Conservation (phyloP, 1,284 basidiomycete genomes). For the Neotropicomus parvogracilis region DNA sequence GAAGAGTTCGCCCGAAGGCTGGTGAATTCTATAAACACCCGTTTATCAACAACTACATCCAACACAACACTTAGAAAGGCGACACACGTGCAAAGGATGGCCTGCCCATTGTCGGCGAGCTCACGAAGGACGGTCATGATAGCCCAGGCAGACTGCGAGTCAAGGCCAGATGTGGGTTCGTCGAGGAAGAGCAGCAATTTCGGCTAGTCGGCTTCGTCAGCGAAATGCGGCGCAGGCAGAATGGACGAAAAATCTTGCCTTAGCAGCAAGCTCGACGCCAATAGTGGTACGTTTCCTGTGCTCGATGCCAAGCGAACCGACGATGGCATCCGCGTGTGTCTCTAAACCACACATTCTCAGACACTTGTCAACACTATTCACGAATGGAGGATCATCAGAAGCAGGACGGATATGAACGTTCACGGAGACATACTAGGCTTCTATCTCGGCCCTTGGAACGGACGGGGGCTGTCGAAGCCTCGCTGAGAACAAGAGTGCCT, state of each 20-base stretch:
- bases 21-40: slow-evolving; percentile 12
- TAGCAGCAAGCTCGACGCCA: slow-evolving; percentile 76
- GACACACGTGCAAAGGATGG: slow-evolving; percentile 69
- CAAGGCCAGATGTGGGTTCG: slow-evolving; percentile 82
- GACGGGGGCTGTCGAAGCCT: slow-evolving; percentile 71
- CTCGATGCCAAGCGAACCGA: slow-evolving; percentile 75
- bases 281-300: slow-evolving; percentile 78
- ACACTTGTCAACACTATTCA: slow-evolving; percentile 65
- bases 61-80: slow-evolving; percentile 24
- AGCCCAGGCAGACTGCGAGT: slow-evolving; percentile 86
- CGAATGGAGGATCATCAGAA: neutral
- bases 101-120: slow-evolving; percentile 73
- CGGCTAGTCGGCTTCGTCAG: slow-evolving; percentile 40
- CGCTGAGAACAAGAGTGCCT: slow-evolving; percentile 81
- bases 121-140: slow-evolving; percentile 75
- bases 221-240: neutral
- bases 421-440: slow-evolving; percentile 56
- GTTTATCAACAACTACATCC: neutral
- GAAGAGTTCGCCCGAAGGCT: slow-evolving; percentile 68
- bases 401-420: neutral
- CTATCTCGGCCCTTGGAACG: slow-evolving; percentile 69
- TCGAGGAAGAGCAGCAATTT: slow-evolving; percentile 78
- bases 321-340: slow-evolving; percentile 67
- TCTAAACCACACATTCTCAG: slow-evolving; percentile 77
- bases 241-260: slow-evolving; percentile 34